A percentile compares a stretch with the other conserved stretches of the same genome.
Evolutionary conservation across 2,329 filamentous ascomycete genomes (phyloP).

Genomic region (Colletotrichum lindemuthianum): DNA sequence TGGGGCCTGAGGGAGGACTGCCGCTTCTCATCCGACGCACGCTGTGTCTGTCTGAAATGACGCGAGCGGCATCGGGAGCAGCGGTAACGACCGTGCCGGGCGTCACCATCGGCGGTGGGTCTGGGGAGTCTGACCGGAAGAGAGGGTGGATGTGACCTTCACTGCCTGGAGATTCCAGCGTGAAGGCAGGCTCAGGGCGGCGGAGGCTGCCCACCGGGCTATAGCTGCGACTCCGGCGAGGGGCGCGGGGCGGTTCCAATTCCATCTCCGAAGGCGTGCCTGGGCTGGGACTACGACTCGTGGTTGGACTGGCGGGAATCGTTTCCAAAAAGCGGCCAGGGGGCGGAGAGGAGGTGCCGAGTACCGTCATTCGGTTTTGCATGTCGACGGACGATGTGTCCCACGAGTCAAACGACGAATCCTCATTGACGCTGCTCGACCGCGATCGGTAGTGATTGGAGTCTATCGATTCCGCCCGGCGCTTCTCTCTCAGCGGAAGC

Average conservation of each 20-base stretch:
- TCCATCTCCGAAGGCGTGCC: conserved; percentile 63
- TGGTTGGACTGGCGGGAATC: conserved; percentile 73
- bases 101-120: conserved; percentile 71
- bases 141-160: conserved; percentile 82
- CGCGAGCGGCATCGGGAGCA: conserved; percentile 73
- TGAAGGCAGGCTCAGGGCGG: conserved; percentile 39
- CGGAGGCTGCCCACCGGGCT: conserved; percentile 61
- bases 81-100: conserved; percentile 78
- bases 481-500: conserved; percentile 54
- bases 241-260: conserved; percentile 58
- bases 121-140: conserved; percentile 77
- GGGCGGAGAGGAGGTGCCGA: conserved; percentile 58
- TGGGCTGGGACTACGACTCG: conserved; percentile 73
- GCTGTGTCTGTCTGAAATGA: conserved; percentile 65
- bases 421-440: conserved; percentile 49
- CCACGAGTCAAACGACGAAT: conserved; percentile 80
- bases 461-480: conserved; percentile 60
- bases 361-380: conserved; percentile 67
- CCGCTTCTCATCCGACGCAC: conserved; percentile 66
- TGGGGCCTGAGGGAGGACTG: conserved; percentile 59
- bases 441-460: conserved; percentile 50
- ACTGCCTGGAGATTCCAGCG: conserved; percentile 50
- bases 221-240: conserved; percentile 61
- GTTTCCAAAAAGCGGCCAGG: conserved; percentile 72
- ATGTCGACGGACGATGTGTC: conserved; percentile 75